Conservation (phyloP, 83 land plant genomes). For the Picea abies region DNA sequence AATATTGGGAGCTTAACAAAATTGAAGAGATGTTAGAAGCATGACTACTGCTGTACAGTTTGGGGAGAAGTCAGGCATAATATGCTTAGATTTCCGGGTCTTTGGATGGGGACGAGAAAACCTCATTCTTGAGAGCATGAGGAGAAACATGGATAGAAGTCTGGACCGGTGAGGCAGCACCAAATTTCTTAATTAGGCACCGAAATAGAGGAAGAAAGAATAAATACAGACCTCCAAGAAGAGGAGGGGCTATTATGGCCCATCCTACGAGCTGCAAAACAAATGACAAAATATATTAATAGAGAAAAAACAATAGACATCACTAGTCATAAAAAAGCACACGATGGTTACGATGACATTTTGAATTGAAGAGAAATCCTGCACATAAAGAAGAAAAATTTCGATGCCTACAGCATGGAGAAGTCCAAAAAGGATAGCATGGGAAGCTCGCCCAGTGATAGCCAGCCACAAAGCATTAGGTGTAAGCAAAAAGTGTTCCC, state of each 20-base stretch:
- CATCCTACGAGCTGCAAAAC: conserved; percentile 17
- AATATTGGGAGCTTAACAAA: no score
- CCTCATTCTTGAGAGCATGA: neutral
- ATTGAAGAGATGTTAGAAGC: no score
- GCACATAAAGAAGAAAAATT: neutral
- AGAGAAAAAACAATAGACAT: neutral
- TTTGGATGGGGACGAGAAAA: neutral
- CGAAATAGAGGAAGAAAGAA: conserved; percentile 10
- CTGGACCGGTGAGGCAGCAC: neutral
- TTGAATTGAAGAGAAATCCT: neutral
- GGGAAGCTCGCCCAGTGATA: conserved; percentile 5
- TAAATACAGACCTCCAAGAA: conserved; percentile 16
- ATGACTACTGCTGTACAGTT: neutral
- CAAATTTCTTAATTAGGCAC: conserved; percentile 6
- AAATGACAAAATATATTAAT: neutral
- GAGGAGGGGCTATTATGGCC: conserved; percentile 12
- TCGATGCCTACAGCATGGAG: conserved; percentile 12
- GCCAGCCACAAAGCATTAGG: conserved; percentile 15
- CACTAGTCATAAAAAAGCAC: neutral
- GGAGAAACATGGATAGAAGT: neutral
- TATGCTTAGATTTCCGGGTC: neutral
- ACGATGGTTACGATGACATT: neutral
- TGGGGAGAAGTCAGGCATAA: neutral
- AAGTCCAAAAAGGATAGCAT: conserved; percentile 7
- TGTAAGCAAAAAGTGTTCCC: conserved; percentile 4